phyloP scores from a whole-genome alignment of 2,329 filamentous ascomycete genomes.

The Fusarium tricinctum region DNA sequence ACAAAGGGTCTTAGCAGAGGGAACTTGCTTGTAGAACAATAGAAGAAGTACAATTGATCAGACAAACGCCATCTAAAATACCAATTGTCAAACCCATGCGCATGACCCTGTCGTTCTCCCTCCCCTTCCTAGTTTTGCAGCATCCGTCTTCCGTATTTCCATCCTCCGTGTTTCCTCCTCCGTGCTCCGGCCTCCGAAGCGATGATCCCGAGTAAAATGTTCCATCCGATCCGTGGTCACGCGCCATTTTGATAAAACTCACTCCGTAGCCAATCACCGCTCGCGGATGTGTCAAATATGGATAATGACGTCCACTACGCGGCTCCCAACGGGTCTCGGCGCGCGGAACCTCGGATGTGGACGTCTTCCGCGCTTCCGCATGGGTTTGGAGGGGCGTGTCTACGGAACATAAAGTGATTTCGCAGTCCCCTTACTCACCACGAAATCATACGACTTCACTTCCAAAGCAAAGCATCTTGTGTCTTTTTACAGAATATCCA shows the following conservation, averaged over 20 bases:
- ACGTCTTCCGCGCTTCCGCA: slow-evolving; percentile 28
- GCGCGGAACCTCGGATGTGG: slow-evolving; percentile 52
- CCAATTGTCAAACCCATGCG: slow-evolving; percentile 6
- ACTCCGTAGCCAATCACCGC: slow-evolving; percentile 26
- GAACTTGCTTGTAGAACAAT: slow-evolving; percentile 1
- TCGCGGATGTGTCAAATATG: slow-evolving; percentile 25
- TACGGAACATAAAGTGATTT: slow-evolving; percentile 50
- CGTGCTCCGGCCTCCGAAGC: slow-evolving; percentile 11
- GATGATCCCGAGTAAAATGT: slow-evolving; percentile 16
- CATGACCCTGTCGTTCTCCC: neutral
- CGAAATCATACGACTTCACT: slow-evolving; percentile 46
- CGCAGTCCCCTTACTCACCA: slow-evolving; percentile 37
- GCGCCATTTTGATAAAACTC: slow-evolving; percentile 7
- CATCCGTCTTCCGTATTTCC: slow-evolving; percentile 24
- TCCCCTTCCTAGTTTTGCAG: slow-evolving; percentile 1
- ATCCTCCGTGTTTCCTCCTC: slow-evolving; percentile 16
- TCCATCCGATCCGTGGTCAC: slow-evolving; percentile 23
- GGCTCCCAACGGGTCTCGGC: slow-evolving; percentile 45
- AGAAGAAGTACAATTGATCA: slow-evolving; percentile 2
- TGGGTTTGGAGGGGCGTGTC: slow-evolving; percentile 13
- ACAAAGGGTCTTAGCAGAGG: neutral
- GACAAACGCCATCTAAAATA: slow-evolving; percentile 29
- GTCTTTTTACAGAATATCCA: neutral
- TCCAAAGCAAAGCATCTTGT: neutral
- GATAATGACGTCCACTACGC: slow-evolving; percentile 38